A percentile compares a stretch with the other conserved stretches of the same genome.
Conservation (phyloP, 1,284 basidiomycete genomes). For the Puccinia novopanici region DNA sequence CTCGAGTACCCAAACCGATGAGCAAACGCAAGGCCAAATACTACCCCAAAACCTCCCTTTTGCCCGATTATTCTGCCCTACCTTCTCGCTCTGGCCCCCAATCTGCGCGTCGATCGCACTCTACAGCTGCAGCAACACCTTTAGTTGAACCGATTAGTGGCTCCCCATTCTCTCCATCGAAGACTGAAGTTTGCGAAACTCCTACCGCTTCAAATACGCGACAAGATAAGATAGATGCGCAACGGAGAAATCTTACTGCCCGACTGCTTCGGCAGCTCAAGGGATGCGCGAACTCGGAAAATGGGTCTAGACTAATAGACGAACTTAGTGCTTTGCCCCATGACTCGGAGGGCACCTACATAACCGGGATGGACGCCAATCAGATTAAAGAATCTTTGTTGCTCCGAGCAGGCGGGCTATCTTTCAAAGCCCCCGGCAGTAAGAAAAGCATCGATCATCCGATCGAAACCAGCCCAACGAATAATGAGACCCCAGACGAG, state of each 20-base stretch:
- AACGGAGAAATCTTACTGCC: slow-evolving; percentile 6
- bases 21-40: slow-evolving; percentile 41
- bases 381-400: slow-evolving; percentile 42
- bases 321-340: slow-evolving; percentile 1
- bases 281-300: slow-evolving; percentile 42
- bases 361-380: slow-evolving; percentile 18
- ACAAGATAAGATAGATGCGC: background rate
- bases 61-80: slow-evolving; percentile 22
- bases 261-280: slow-evolving; percentile 38
- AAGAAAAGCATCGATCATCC: background rate
- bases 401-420: slow-evolving; percentile 39
- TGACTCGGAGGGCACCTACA: slow-evolving; percentile 10
- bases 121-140: slow-evolving; percentile 29
- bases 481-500: too few species aligned
- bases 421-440: slow-evolving; percentile 28
- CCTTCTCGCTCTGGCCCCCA: background rate
- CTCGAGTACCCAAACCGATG: slow-evolving; percentile 41
- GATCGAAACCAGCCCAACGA: too few species aligned
- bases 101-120: slow-evolving; percentile 30
- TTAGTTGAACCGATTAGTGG: background rate
- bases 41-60: slow-evolving; percentile 38
- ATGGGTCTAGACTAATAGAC: slow-evolving; percentile 36
- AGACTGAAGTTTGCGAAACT: background rate
- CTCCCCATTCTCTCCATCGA: background rate
- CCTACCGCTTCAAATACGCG: background rate